phyloP scores from a whole-genome alignment of 2,329 filamentous ascomycete species.

The Gyromitra esculenta region DNA sequence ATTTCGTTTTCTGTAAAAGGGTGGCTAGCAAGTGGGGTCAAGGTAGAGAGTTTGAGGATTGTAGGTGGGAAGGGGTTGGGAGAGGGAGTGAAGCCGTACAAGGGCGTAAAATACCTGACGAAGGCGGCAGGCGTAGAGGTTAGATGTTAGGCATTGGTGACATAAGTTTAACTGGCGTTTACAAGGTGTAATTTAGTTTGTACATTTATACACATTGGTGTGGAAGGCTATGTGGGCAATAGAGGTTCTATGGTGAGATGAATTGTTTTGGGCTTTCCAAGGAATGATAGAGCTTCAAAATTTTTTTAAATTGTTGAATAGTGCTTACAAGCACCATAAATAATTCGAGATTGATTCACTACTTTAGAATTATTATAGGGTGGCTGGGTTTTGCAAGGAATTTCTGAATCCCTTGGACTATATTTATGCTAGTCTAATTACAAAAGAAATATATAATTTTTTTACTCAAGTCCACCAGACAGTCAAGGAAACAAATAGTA shows the following conservation, averaged over 20 bases:
- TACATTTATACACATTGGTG: conserved; percentile 15
- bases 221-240: neutral
- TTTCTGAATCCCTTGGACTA: neutral
- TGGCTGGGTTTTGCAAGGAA: neutral
- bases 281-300: too few species aligned
- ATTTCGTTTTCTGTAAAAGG: conserved; percentile 77
- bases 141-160: conserved; percentile 59
- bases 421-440: neutral
- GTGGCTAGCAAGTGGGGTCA: conserved; percentile 74
- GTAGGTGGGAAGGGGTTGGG: conserved; percentile 84
- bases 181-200: conserved; percentile 15
- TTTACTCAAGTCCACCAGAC: neutral
- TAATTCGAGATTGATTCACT: neutral
- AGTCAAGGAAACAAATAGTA: neutral
- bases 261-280: too few species aligned
- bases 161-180: conserved; percentile 10
- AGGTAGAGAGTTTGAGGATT: conserved; percentile 73
- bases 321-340: neutral
- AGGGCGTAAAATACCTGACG: conserved; percentile 97
- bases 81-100: conserved; percentile 91
- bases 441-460: neutral
- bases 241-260: neutral
- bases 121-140: conserved; percentile 62
- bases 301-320: neutral
- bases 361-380: neutral